These are phyloP conservation scores for Aspergillus alliaceus DNA, from an alignment of 2,329 filamentous ascomycete species.

Conservation along the genomic window DNA sequence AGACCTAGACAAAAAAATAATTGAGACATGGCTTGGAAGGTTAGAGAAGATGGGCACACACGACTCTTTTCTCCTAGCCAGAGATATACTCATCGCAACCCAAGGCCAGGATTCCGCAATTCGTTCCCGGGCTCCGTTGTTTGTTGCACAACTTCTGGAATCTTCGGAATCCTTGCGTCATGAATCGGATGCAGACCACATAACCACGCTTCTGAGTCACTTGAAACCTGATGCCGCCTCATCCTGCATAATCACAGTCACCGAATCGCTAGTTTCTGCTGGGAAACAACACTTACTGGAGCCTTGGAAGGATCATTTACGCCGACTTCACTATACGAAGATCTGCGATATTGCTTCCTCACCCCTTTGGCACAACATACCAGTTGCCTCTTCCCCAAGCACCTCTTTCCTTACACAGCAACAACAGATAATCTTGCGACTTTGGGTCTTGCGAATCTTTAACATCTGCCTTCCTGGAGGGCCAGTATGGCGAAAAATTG, in stretches of 20 bases:
- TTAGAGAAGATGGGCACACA: slow-evolving; percentile 18
- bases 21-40: slow-evolving; percentile 33
- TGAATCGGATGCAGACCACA: slow-evolving; percentile 12
- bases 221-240: slow-evolving; percentile 26
- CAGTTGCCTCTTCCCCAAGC: background rate
- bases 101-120: slow-evolving; percentile 14
- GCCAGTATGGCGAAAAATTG: slow-evolving; percentile 19
- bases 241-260: slow-evolving; percentile 31
- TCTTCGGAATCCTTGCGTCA: slow-evolving; percentile 5
- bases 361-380: slow-evolving; percentile 25
- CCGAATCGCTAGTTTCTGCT: slow-evolving; percentile 30
- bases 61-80: slow-evolving; percentile 24
- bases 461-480: slow-evolving; percentile 20
- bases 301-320: slow-evolving; percentile 32
- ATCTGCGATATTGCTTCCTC: slow-evolving; percentile 23
- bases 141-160: slow-evolving; percentile 30
- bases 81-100: slow-evolving; percentile 32
- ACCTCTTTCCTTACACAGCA: slow-evolving; percentile 12
- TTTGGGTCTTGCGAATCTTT: slow-evolving; percentile 34
- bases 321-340: slow-evolving; percentile 18
- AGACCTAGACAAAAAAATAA: slow-evolving; percentile 31
- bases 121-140: slow-evolving; percentile 24
- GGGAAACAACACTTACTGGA: slow-evolving; percentile 24
- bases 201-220: slow-evolving; percentile 20
- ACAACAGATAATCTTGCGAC: slow-evolving; percentile 32